phyloP scores from a whole-genome alignment of 257 asterid species.

The Verbena officinalis region DNA sequence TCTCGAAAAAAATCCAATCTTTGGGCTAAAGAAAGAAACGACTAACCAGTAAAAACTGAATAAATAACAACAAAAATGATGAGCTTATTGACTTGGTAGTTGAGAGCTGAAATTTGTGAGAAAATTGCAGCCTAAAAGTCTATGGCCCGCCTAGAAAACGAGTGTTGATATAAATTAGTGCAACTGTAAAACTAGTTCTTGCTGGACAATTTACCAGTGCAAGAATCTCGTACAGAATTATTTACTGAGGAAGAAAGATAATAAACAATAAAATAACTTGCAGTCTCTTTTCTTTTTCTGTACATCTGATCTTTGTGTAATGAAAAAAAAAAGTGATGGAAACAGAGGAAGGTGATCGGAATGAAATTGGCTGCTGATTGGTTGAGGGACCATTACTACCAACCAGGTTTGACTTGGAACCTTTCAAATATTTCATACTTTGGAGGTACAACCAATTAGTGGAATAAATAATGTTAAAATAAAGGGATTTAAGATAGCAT shows the following conservation, averaged over 20 bases:
- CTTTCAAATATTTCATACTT: conserved; percentile 25
- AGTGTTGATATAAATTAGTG: not conserved
- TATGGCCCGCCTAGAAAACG: conserved; percentile 27
- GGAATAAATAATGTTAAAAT: not conserved
- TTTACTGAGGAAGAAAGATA: not conserved
- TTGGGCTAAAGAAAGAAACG: not conserved
- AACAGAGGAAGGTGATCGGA: conserved; percentile 7
- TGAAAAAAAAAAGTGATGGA: conserved; percentile 1
- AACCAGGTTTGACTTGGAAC: conserved; percentile 32
- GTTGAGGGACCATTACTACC: not conserved
- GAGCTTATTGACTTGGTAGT: conserved; percentile 27
- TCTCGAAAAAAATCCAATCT: not conserved
- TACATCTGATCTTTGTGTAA: not conserved
- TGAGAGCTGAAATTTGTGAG: conserved; percentile 11
- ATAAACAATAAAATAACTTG: not conserved
- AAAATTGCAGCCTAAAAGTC: conserved; percentile 12
- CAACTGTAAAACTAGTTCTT: no score
- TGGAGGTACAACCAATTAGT: conserved; percentile 22
- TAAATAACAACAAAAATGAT: not conserved
- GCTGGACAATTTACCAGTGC: not conserved
- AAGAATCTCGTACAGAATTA: not conserved
- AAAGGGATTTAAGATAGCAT: not conserved
- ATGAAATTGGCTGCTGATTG: conserved; percentile 15
- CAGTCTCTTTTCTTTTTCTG: not conserved
- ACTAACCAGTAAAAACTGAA: conserved; percentile 20